Percentiles rank a stretch among this genome's conserved stretches.
phyloP scores from a whole-genome alignment of 371 early-diverging fungal species.

The Gilbertella persicaria region DNA sequence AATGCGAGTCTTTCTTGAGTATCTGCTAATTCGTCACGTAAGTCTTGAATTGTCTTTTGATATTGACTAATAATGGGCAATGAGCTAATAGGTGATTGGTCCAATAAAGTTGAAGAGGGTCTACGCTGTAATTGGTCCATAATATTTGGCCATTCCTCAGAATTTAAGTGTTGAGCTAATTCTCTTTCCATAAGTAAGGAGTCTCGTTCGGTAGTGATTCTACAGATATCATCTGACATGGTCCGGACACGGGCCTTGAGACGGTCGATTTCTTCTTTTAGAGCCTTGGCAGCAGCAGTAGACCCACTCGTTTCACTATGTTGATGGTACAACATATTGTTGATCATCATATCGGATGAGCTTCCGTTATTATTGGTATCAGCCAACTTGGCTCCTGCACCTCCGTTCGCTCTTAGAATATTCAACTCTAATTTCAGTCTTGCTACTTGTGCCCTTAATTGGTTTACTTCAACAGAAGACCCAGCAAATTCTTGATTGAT shows the following conservation, averaged over 20 bases:
- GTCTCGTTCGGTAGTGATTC: conserved; percentile 57
- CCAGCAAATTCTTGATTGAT: conserved; percentile 47
- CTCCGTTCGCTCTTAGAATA: conserved; percentile 31
- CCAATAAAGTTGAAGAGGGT: conserved; percentile 5
- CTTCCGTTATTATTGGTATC: conserved; percentile 1
- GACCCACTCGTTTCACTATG: conserved; percentile 19
- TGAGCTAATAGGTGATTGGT: neutral
- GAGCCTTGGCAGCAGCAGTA: conserved; percentile 38
- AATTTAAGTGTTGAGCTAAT: conserved; percentile 19
- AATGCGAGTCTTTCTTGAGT: conserved; percentile 30
- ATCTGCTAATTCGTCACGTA: conserved; percentile 42
- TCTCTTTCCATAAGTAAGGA: conserved; percentile 55
- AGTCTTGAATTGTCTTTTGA: conserved; percentile 47
- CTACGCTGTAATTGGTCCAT: conserved; percentile 8
- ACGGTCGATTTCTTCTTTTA: conserved; percentile 50
- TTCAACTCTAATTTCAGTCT: conserved; percentile 64
- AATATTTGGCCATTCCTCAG: conserved; percentile 20
- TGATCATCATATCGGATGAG: conserved; percentile 20
- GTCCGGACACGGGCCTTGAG: conserved; percentile 50
- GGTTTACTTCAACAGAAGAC: conserved; percentile 63
- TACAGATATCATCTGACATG: conserved; percentile 49
- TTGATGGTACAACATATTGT: conserved; percentile 21
- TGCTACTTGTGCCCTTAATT: conserved; percentile 66
- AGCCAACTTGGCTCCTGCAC: conserved; percentile 11
- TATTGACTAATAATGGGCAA: conserved; percentile 52